Conservation (phyloP, 192 early-diverging fungal genomes). For the Gaertneriomyces sp. region DNA sequence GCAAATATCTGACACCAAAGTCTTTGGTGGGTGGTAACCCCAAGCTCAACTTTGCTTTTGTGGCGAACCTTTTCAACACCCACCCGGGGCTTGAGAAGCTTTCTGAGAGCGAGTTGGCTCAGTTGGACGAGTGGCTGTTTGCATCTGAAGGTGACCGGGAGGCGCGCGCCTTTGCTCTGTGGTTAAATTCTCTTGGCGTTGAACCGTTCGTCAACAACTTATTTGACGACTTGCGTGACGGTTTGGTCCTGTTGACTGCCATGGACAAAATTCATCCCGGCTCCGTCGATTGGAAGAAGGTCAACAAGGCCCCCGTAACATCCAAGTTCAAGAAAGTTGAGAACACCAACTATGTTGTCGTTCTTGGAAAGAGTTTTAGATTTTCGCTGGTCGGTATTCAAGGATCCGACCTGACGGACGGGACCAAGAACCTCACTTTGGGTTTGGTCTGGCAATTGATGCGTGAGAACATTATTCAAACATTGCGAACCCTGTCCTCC, state of each 20-base stretch:
- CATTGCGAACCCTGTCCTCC: slow-evolving; percentile 74
- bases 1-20: slow-evolving; percentile 92
- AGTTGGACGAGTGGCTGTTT: slow-evolving; percentile 75
- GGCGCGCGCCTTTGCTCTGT: slow-evolving; percentile 90
- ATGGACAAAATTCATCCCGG: slow-evolving; percentile 92
- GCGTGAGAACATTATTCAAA: slow-evolving; percentile 94
- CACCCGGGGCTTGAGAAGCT: slow-evolving; percentile 92
- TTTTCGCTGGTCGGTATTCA: slow-evolving; percentile 95
- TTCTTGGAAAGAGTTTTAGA: slow-evolving; percentile 74
- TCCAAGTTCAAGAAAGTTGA: slow-evolving; percentile 96
- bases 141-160: slow-evolving; percentile 79
- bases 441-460: slow-evolving; percentile 96
- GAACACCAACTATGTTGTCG: slow-evolving; percentile 92
- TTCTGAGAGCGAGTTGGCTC: slow-evolving; percentile 82
- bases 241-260: slow-evolving; percentile 87
- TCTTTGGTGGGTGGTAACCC: slow-evolving; percentile 92
- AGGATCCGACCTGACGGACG: slow-evolving; percentile 92
- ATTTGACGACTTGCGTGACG: slow-evolving; percentile 93
- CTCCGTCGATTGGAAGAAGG: slow-evolving; percentile 88
- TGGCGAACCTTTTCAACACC: slow-evolving; percentile 96
- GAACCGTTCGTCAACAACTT: slow-evolving; percentile 97
- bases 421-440: slow-evolving; percentile 81
- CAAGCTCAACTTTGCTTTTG: slow-evolving; percentile 98
- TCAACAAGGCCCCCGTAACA: slow-evolving; percentile 69
- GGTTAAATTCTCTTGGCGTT: slow-evolving; percentile 96